These are phyloP conservation scores for Buddleja alternifolia DNA, from an alignment of 257 asterid species.

Conservation along the genomic window DNA sequence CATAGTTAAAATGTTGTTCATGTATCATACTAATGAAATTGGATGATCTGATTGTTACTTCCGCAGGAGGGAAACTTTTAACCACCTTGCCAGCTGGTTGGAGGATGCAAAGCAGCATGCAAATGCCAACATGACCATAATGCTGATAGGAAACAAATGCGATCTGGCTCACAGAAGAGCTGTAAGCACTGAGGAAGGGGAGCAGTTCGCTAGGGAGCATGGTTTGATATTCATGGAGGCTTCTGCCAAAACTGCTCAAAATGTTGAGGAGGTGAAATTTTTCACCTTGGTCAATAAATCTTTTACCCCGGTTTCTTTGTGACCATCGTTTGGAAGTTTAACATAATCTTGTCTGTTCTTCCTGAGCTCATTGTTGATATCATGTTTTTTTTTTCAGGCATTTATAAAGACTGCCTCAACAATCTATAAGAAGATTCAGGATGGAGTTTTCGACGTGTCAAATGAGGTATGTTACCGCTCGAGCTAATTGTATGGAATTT, in stretches of 20 bases:
- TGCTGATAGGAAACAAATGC: slow-evolving; percentile 80
- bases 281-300: background rate
- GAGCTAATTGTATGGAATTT: background rate
- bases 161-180: slow-evolving; percentile 77
- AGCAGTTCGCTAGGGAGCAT: slow-evolving; percentile 76
- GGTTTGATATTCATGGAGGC: slow-evolving; percentile 88
- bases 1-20: background rate
- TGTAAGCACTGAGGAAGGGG: slow-evolving; percentile 88
- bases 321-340: slow-evolving; percentile 6
- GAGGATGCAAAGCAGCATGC: slow-evolving; percentile 86
- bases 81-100: slow-evolving; percentile 82
- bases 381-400: slow-evolving; percentile 52
- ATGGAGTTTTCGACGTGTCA: slow-evolving; percentile 79
- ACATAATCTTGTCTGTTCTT: background rate
- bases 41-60: background rate
- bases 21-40: background rate
- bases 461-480: slow-evolving; percentile 76
- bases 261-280: slow-evolving; percentile 75
- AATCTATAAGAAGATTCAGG: slow-evolving; percentile 78
- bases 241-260: slow-evolving; percentile 87
- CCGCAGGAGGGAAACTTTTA: slow-evolving; percentile 81
- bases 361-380: background rate
- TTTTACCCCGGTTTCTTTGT: slow-evolving; percentile 1
- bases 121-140: slow-evolving; percentile 70
- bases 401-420: slow-evolving; percentile 77